Evolutionary conservation across 2,329 filamentous ascomycete genomes (phyloP).

Genomic region (Aspergillus spinulosporus): DNA sequence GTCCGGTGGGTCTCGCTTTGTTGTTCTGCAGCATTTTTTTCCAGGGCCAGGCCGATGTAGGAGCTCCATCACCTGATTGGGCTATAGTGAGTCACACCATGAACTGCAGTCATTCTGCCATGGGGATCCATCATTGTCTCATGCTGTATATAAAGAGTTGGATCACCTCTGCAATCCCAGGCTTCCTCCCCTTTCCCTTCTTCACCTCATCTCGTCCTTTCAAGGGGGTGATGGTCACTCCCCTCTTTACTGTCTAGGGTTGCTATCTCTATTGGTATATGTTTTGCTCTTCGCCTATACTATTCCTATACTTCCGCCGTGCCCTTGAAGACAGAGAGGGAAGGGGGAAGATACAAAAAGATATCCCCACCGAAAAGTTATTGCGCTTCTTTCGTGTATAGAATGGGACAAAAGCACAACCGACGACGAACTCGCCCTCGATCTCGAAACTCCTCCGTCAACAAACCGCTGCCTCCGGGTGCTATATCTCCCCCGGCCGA

Average conservation of each 20-base stretch:
- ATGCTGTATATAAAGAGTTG: conserved; percentile 17
- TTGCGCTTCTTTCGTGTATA: conserved; percentile 18
- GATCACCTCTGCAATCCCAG: conserved; percentile 9
- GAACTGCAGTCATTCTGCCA: conserved; percentile 18
- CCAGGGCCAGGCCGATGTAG: conserved; percentile 2
- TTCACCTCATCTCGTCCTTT: conserved; percentile 40
- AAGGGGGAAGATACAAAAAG: conserved; percentile 6
- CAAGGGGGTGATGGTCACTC: conserved; percentile 41
- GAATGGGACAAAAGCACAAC: conserved; percentile 51
- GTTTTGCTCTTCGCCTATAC: conserved; percentile 11
- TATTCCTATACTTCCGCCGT: conserved; percentile 4
- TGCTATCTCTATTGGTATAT: background rate
- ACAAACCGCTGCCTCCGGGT: conserved; percentile 24
- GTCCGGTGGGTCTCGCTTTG: conserved; percentile 12
- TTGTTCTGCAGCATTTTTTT: conserved; percentile 10
- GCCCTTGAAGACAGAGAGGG: conserved; percentile 10
- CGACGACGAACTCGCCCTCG: conserved; percentile 47
- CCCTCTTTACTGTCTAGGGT: conserved; percentile 27
- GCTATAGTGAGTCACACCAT: conserved; percentile 30
- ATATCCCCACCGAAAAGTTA: conserved; percentile 14
- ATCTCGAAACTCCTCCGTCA: conserved; percentile 36
- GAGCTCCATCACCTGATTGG: conserved; percentile 20
- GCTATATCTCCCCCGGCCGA: conserved; percentile 23
- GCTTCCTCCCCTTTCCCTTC: conserved; percentile 14
- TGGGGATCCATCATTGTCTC: conserved; percentile 7